Evolutionary conservation across 805 yeast species (phyloP), one percentile per base, ranked within the genome.

Genomic region (Sungouiella thailandica): DNA sequence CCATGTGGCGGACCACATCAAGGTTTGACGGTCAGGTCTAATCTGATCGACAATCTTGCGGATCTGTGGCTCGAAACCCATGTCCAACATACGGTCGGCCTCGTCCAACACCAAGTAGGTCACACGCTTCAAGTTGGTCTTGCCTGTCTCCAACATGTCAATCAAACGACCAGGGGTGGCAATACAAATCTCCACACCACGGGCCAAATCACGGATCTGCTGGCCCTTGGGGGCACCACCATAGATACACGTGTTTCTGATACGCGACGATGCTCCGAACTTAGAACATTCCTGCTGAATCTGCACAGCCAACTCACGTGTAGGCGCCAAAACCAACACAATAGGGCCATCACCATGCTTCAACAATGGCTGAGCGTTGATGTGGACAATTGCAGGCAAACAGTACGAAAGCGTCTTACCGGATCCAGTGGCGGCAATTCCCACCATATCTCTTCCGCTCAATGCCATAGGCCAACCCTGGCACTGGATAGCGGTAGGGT

Each of bases 391-490:
- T 47, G 93, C 83, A 47, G 98, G 98, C 57, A 93, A 74, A 73
- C 96, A 87, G 74, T 90, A 93, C 26, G 97, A 86, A 53, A 93
- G 74, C 43, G 98, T 93, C 74, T 93, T 93, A 75, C 98, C 98
- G 36, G 97, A 89, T 68, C 98, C 98, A 49, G 98, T 93, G 50
- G 96, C 83, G 37, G 98, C 97, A 62, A 93, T 83, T 75, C 98
- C 98, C 65, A 93, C 85, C 90, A 93, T 83, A 62, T 93, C 97
- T 70, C 97, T 86, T 72, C 98, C 98, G 52, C 90, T 80, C 39
- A 89, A 73, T 56, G 98, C 98, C 98, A 93, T 93, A 45, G 98
- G 98, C 98, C 98, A 93, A 72, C 98, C 98, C 72, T 93, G 98
- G 66, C 96, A 87, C 72, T 93, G 98, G 57, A 93, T 93, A 47